A percentile compares a stretch with the other conserved stretches of the same genome.
These are phyloP conservation scores for Fusarium lateritium DNA, from an alignment of 2,329 filamentous ascomycete species.

Conservation along the genomic window DNA sequence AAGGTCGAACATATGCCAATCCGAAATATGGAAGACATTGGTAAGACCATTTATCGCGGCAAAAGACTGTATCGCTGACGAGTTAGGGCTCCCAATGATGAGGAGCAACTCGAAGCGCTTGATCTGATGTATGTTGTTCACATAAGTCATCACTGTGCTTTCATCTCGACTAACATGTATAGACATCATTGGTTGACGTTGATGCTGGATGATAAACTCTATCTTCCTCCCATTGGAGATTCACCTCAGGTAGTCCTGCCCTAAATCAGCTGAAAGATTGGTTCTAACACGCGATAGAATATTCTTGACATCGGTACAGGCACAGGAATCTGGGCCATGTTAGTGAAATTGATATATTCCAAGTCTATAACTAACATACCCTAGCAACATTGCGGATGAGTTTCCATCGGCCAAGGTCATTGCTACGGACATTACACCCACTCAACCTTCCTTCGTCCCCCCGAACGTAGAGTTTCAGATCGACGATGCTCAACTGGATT, in stretches of 20 bases:
- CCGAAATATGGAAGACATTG: slow-evolving; percentile 48
- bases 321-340: slow-evolving; percentile 47
- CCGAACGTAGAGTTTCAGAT: slow-evolving; percentile 57
- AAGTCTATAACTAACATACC: background rate
- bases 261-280: fast-evolving
- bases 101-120: slow-evolving; percentile 44
- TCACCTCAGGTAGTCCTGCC: slow-evolving; percentile 25
- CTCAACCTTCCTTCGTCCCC: slow-evolving; percentile 46
- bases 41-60: background rate
- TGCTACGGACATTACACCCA: slow-evolving; percentile 43
- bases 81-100: slow-evolving; percentile 43
- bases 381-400: slow-evolving; percentile 41
- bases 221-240: slow-evolving; percentile 37
- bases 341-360: background rate
- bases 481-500: slow-evolving; percentile 56
- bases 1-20: slow-evolving; percentile 43
- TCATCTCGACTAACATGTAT: fast-evolving
- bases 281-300: slow-evolving; percentile 2
- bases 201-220: slow-evolving; percentile 43
- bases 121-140: slow-evolving; percentile 36
- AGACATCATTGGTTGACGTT: slow-evolving; percentile 46
- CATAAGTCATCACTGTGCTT: fast-evolving
- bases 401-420: slow-evolving; percentile 42
- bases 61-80: background rate
- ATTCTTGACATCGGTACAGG: slow-evolving; percentile 45